A percentile compares a stretch with the other conserved stretches of the same genome.
These are phyloP conservation scores for Emmonsiellopsis sp. DNA, from an alignment of 2,329 filamentous ascomycete species.

Conservation along the genomic window DNA sequence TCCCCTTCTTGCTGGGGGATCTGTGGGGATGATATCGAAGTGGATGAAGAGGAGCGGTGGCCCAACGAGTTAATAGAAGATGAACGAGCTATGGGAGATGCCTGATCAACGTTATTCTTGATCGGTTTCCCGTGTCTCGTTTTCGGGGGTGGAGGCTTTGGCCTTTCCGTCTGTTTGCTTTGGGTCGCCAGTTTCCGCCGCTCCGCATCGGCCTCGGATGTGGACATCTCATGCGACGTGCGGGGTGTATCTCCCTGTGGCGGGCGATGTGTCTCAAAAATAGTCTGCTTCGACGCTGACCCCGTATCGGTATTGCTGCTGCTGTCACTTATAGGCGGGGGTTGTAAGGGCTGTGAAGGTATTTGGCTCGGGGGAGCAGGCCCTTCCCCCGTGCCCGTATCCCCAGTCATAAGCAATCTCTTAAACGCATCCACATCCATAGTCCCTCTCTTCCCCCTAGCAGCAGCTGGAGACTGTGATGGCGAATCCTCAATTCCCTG, in stretches of 20 bases:
- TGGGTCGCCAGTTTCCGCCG: slow-evolving; percentile 18
- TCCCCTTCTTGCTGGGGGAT: background rate
- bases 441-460: slow-evolving; percentile 29
- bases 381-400: slow-evolving; percentile 30
- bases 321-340: background rate
- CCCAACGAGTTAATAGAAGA: background rate
- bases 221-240: slow-evolving; percentile 51
- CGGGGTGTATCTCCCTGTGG: slow-evolving; percentile 42
- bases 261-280: slow-evolving; percentile 12
- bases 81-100: background rate
- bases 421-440: slow-evolving; percentile 74
- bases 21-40: slow-evolving; percentile 8
- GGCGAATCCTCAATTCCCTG: slow-evolving; percentile 2
- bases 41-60: slow-evolving; percentile 13
- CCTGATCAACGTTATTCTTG: slow-evolving; percentile 24
- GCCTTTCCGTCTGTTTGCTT: slow-evolving; percentile 38
- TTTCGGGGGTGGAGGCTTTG: slow-evolving; percentile 63
- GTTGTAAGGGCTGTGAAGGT: background rate
- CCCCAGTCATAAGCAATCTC: slow-evolving; percentile 65
- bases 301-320: slow-evolving; percentile 1
- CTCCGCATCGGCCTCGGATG: slow-evolving; percentile 45
- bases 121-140: slow-evolving; percentile 72
- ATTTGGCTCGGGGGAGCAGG: slow-evolving; percentile 4
- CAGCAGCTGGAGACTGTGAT: background rate
- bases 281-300: background rate